A percentile compares a stretch with the other conserved stretches of the same genome.
These are phyloP conservation scores for Backusella westeae DNA, from an alignment of 192 early-diverging fungal genomes.

Conservation along the genomic window DNA sequence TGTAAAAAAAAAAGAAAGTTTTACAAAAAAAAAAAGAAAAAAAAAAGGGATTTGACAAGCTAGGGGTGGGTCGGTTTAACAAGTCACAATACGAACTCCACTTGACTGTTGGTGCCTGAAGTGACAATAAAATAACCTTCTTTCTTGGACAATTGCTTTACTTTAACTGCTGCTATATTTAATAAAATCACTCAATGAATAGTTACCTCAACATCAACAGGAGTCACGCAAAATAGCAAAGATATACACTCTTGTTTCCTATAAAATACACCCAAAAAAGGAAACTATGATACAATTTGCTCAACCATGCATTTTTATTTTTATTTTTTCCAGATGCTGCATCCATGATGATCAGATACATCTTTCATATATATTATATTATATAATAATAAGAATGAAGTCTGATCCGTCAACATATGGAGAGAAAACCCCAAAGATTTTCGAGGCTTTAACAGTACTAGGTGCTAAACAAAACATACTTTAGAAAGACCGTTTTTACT, in stretches of 20 bases:
- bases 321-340: background rate
- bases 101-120: background rate
- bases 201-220: too few relatives aligned
- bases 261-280: background rate
- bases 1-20: background rate
- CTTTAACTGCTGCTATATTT: too few relatives aligned
- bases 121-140: background rate
- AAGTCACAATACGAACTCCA: background rate
- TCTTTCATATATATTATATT: too few relatives aligned
- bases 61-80: background rate
- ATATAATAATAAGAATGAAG: too few relatives aligned
- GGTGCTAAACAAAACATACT: too few relatives aligned
- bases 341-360: background rate
- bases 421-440: too few relatives aligned
- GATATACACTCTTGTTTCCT: too few relatives aligned
- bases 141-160: background rate
- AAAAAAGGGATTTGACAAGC: background rate
- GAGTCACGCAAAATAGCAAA: too few relatives aligned
- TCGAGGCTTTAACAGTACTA: too few relatives aligned
- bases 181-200: too few relatives aligned
- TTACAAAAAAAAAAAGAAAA: constrained; percentile 5
- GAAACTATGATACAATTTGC: background rate
- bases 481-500: too few relatives aligned
- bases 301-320: background rate
- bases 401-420: too few relatives aligned